Base-by-base conservation (phyloP, 371 early-diverging fungal species). In the Lichtheimia ornata region DNA sequence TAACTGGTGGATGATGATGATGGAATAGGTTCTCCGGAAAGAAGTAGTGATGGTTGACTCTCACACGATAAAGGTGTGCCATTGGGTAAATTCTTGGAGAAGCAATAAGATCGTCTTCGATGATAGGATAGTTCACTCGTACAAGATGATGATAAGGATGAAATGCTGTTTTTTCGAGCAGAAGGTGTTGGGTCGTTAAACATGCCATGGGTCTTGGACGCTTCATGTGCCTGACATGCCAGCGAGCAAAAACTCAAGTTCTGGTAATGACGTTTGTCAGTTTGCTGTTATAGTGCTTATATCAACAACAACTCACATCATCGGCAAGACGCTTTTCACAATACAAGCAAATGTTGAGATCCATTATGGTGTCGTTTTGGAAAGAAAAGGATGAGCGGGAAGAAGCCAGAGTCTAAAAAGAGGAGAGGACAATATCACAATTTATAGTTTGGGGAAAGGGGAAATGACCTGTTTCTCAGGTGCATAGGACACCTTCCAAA, bases 291-390 rank as follows among this genome's bases (percentile, higher is more conserved):
- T 35, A 2, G 35, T 35, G 11, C 11, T 35, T 35, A 9, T 35
- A 2, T 1, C 22, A 22, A 22, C 22, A 22, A 22, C 22, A 35
- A 35, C 35, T 35, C 11, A 35, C 35, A 28, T 66, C 66, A 25
- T 66, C 55, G 2, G 58, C 17, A 12, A 66, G 49, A 42, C 53
- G 66, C 24, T 66, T 67, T 56, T 67, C 67, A 42, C 67, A 67
- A 44, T 63, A 67, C 56, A 67, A 51, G 49, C 67, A 67, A 45
- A 67, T 67, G 41, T 63, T 67, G 15, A 67, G 59, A 52, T 67
- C 67, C 67, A 67, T 67, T n/a, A 47, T 25, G 18, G 17, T 18
- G 6, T 50, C 50, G 27, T 25, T 41, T 35, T 49, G 43, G 50
- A 20, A 41, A 55, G 22, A 50, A 41, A 50, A 58, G 13, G 49